Evolutionary conservation across 2,329 filamentous ascomycete species (phyloP).

Genomic region (Fusarium buxicola): DNA sequence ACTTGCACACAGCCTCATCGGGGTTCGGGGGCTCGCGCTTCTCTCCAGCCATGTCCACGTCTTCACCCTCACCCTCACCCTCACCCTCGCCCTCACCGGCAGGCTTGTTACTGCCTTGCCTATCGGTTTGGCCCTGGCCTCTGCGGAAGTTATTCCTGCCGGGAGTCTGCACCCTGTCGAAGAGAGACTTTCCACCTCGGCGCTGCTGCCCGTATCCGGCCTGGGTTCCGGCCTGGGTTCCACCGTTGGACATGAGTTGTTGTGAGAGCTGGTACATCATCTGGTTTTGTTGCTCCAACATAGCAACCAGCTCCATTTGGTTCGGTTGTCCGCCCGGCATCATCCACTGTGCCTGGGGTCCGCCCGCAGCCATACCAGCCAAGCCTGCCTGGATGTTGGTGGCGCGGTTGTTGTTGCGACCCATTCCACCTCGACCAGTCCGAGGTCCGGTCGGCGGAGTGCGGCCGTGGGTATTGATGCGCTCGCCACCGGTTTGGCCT

Average conservation of each 20-base stretch:
- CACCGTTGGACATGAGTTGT: constrained; percentile 67
- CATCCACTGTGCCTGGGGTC: constrained; percentile 58
- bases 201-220: constrained; percentile 52
- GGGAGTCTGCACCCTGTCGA: constrained; percentile 76
- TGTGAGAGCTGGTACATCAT: constrained; percentile 84
- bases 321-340: constrained; percentile 60
- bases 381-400: constrained; percentile 64
- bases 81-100: constrained; percentile 60
- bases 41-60: constrained; percentile 71
- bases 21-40: constrained; percentile 66
- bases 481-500: constrained; percentile 75
- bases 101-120: constrained; percentile 49
- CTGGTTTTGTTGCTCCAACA: constrained; percentile 87
- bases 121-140: constrained; percentile 56
- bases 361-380: constrained; percentile 56
- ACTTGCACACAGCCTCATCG: constrained; percentile 85
- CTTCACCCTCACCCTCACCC: constrained; percentile 72
- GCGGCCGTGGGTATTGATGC: constrained; percentile 83
- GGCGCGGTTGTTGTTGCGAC: constrained; percentile 62
- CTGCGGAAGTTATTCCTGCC: constrained; percentile 65
- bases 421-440: constrained; percentile 62
- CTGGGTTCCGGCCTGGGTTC: constrained; percentile 59
- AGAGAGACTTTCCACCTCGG: constrained; percentile 70
- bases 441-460: constrained; percentile 79
- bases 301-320: constrained; percentile 73